Evolutionary conservation across 345 rosid species (phyloP).

Genomic region (Eucalyptus pumila): DNA sequence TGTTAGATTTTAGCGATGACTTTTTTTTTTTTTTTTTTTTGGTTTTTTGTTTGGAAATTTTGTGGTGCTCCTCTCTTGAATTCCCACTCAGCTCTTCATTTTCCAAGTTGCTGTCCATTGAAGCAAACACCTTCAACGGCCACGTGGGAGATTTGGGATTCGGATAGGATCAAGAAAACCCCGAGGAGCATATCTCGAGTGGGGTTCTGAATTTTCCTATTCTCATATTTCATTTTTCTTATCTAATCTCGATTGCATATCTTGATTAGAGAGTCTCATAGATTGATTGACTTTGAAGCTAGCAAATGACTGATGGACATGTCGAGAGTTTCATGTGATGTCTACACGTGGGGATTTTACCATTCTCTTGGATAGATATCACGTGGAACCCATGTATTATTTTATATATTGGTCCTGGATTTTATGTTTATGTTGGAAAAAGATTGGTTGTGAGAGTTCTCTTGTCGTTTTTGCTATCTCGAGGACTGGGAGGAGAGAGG

Average conservation of each 20-base stretch:
- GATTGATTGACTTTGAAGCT: neutral
- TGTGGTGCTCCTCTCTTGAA: neutral
- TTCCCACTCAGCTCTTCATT: neutral
- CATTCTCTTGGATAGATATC: neutral
- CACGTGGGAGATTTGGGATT: neutral
- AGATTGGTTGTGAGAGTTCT: neutral
- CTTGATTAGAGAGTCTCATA: neutral
- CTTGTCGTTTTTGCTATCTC: neutral
- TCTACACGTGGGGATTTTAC: neutral
- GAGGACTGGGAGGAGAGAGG: neutral
- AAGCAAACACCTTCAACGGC: neutral
- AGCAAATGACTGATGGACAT: neutral
- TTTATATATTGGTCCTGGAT: rapidly evolving
- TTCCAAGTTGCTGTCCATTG: neutral
- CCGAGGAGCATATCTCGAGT: neutral
- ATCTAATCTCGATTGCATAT: neutral
- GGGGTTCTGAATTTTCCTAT: neutral
- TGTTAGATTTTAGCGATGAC: rapidly evolving
- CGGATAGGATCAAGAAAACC: neutral
- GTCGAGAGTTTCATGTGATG: neutral
- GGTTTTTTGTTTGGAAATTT: neutral
- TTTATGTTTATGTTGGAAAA: neutral
- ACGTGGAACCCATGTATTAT: neutral
- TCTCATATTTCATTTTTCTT: neutral
- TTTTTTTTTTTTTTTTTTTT: rapidly evolving